Base-by-base conservation (phyloP, 2,329 filamentous ascomycete genomes). In the Piedraia hortae region DNA sequence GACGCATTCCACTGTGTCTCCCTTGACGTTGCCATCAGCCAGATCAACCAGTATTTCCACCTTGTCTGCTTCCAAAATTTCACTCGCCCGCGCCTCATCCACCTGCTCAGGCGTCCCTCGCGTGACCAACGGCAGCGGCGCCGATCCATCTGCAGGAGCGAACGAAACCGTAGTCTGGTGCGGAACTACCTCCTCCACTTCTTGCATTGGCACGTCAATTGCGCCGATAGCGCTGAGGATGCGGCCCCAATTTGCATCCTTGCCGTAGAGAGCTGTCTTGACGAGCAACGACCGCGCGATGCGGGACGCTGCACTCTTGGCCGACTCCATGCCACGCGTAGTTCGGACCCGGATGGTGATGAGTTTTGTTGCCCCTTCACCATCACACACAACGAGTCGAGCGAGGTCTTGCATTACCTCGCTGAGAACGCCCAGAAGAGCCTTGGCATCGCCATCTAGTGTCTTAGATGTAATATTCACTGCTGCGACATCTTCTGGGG, bases 231-330 rank as follows among this genome's bases (percentile, higher is more conserved):
- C 82, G 44, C 85, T 93, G 13, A 93, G 59, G 30, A 97, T 89
- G 24, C 85, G 77, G 15, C 85, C 85, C 85, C 85, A 97, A 54
- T 97, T 97, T 10, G 85, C 85, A 43, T 97, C 85, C 44, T 78
- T 77, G 32, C 85, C 85, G 46, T 97, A 97, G 18, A 97, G 56
- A 0, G 85, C 85, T 0, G 85, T 97, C 56, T 97, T 97, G 35
- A 97, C 85, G 7, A 97, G 62, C 5, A 85, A 77, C 1, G 78
- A 90, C 22, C 70, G 65, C 9, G 85, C 80, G 41, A 97, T 91
- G 20, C 74, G 70, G 29, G 69, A 72, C 6, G 80, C 85, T 28
- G 91, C 68, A 39, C 67, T 61, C 25, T 73, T 65, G 2, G 77
- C 80, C 20, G 65, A 26, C 2, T 15, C 4, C 13, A 17, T 21